Percentiles rank a stretch among this genome's conserved stretches.
phyloP scores from a whole-genome alignment of 805 yeast genomes.

The Pichia heedii region DNA sequence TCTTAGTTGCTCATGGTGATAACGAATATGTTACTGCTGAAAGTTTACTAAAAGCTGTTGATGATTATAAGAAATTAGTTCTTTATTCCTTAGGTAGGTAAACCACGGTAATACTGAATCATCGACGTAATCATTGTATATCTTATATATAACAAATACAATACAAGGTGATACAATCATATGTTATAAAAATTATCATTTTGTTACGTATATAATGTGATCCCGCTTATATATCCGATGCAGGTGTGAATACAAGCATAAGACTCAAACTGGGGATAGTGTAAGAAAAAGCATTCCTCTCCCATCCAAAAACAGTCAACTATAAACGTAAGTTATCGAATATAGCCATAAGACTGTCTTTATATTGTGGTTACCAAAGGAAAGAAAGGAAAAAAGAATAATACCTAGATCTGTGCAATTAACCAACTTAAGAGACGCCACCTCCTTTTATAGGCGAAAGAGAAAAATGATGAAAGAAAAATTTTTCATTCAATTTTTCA shows the following conservation, averaged over 20 bases:
- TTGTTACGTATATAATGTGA: too few species aligned
- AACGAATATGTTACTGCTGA: conserved; percentile 41
- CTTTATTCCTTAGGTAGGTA: conserved; percentile 10
- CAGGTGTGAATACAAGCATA: conserved; percentile 12
- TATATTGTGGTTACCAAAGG: background rate
- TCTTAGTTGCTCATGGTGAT: conserved; percentile 51
- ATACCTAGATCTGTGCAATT: background rate
- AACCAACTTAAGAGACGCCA: too few species aligned
- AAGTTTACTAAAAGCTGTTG: conserved; percentile 42
- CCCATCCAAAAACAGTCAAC: conserved; percentile 2
- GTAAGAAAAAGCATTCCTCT: conserved; percentile 6
- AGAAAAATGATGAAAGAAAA: too few species aligned
- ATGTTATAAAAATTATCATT: too few species aligned
- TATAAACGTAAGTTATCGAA: background rate
- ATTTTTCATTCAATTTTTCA: too few species aligned
- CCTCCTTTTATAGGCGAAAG: too few species aligned
- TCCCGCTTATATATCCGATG: conserved; percentile 14
- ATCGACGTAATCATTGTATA: too few species aligned
- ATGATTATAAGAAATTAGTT: conserved; percentile 41
- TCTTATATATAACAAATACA: background rate
- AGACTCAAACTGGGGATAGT: conserved; percentile 13
- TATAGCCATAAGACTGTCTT: background rate
- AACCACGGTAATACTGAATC: background rate
- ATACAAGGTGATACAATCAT: too few species aligned
- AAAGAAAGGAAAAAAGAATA: background rate